These are phyloP conservation scores for Glaciozyma martinii DNA, from an alignment of 768 basidiomycete genomes.

Conservation along the genomic window DNA sequence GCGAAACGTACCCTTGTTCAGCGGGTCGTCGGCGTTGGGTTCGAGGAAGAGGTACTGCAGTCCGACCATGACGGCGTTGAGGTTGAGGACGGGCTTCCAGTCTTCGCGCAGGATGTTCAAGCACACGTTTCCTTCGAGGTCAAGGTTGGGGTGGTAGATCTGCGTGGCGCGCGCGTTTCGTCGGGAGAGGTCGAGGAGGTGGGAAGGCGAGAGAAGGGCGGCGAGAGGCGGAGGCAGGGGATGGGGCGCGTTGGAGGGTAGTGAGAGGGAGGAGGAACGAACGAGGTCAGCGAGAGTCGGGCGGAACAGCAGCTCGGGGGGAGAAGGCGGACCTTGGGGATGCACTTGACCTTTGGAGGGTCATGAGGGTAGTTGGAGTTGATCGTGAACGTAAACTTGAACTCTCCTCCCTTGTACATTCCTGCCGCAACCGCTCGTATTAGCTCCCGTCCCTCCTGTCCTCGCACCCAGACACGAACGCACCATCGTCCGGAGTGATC, in stretches of 20 bases:
- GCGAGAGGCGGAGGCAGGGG: neutral
- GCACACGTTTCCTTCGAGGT: constrained; percentile 96
- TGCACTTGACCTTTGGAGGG: constrained; percentile 97
- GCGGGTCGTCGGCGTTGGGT: constrained; percentile 94
- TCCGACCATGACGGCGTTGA: constrained; percentile 97
- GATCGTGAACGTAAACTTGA: constrained; percentile 89
- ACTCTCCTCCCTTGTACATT: constrained; percentile 95
- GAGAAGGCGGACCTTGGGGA: constrained; percentile 60
- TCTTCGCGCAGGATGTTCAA: constrained; percentile 97
- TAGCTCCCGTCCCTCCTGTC: neutral
- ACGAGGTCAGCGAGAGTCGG: constrained; percentile 5
- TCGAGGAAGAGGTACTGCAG: constrained; percentile 97
- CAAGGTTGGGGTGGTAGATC: constrained; percentile 99
- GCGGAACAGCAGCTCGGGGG: too few relatives aligned
- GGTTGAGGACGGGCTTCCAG: constrained; percentile 97
- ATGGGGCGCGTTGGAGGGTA: neutral
- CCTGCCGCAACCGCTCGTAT: constrained; percentile 47
- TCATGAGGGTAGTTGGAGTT: constrained; percentile 98
- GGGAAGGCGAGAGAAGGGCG: neutral
- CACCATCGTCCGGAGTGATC: constrained; percentile 94
- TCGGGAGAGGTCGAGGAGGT: neutral
- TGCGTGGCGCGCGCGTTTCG: constrained; percentile 36
- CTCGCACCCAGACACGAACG: constrained; percentile 28
- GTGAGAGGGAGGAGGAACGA: neutral
- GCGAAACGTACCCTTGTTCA: constrained; percentile 90